Evolutionary conservation across 805 yeast species (phyloP).

Genomic region (Suhomyces faveliae): DNA sequence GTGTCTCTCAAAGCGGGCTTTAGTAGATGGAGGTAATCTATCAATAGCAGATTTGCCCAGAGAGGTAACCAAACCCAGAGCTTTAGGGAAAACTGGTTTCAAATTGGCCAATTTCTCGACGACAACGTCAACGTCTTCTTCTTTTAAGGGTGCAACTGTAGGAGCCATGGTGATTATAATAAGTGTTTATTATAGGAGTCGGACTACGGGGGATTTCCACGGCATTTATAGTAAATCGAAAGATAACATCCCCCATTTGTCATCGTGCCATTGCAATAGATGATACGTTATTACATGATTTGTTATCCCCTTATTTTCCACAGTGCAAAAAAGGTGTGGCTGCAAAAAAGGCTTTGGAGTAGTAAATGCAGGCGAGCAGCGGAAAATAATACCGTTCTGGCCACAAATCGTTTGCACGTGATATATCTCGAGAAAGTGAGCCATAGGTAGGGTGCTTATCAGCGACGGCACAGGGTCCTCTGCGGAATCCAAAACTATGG

Average conservation of each 20-base stretch:
- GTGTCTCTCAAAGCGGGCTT: slow-evolving; percentile 22
- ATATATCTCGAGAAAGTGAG: background rate
- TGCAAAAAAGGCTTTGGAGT: slow-evolving; percentile 3
- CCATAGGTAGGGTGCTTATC: background rate
- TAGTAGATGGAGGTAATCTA: slow-evolving; percentile 21
- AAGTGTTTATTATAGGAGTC: background rate
- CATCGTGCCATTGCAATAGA: slow-evolving; percentile 1
- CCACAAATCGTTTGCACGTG: background rate
- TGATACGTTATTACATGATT: background rate
- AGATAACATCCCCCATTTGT: background rate
- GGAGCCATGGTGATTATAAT: slow-evolving; percentile 15
- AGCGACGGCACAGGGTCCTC: background rate
- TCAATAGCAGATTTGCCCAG: slow-evolving; percentile 5
- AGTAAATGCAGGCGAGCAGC: background rate
- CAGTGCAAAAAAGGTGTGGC: slow-evolving; percentile 6
- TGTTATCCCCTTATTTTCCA: background rate
- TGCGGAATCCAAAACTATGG: background rate
- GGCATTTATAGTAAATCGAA: background rate
- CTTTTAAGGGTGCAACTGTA: slow-evolving; percentile 9
- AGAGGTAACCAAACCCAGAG: background rate
- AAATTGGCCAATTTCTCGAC: slow-evolving; percentile 14
- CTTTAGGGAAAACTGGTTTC: slow-evolving; percentile 5
- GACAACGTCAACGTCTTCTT: slow-evolving; percentile 12
- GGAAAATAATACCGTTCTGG: background rate
- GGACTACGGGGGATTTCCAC: background rate